phyloP scores from a whole-genome alignment of 495 filamentous ascomycete species.

The Hypoxylon fragiforme region DNA sequence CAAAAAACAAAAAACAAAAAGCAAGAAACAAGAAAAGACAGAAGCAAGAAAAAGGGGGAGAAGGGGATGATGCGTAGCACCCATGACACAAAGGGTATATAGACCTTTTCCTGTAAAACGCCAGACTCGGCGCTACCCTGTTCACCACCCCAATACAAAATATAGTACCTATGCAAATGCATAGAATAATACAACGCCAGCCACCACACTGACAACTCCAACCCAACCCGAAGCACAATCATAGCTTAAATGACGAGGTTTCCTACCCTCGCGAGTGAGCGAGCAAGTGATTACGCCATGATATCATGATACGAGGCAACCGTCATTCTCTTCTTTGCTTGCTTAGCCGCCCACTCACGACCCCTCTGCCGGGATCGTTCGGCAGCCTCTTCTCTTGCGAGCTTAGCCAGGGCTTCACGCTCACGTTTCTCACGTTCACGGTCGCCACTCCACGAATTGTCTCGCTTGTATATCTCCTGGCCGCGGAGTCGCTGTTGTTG shows the following conservation, averaged over 20 bases:
- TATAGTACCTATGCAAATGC: conserved; percentile 15
- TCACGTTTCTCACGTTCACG: conserved; percentile 57
- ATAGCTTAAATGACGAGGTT: too few relatives aligned
- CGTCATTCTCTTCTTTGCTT: conserved; percentile 42
- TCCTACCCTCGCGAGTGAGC: too few relatives aligned
- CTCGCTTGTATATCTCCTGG: conserved; percentile 64
- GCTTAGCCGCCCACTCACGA: conserved; percentile 72
- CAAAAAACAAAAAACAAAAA: too few relatives aligned
- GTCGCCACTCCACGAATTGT: conserved; percentile 51
- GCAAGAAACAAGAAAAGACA: not conserved
- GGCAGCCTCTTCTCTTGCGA: conserved; percentile 64
- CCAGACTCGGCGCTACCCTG: conserved; percentile 20
- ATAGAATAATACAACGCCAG: conserved; percentile 18
- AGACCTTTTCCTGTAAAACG: conserved; percentile 31
- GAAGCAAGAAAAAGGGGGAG: not conserved
- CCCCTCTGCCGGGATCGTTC: conserved; percentile 65
- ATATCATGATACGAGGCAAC: conserved; percentile 19
- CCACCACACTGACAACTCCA: too few relatives aligned
- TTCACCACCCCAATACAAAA: too few relatives aligned
- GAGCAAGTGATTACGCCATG: not conserved
- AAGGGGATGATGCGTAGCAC: too few relatives aligned
- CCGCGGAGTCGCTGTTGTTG: conserved; percentile 57
- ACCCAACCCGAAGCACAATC: too few relatives aligned
- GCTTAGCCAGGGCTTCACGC: conserved; percentile 59
- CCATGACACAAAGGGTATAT: too few relatives aligned